Evolutionary conservation across 192 early-diverging fungal species (phyloP), one percentile per base, ranked within the genome.

Genomic region (Umbelopsis isabellina): DNA sequence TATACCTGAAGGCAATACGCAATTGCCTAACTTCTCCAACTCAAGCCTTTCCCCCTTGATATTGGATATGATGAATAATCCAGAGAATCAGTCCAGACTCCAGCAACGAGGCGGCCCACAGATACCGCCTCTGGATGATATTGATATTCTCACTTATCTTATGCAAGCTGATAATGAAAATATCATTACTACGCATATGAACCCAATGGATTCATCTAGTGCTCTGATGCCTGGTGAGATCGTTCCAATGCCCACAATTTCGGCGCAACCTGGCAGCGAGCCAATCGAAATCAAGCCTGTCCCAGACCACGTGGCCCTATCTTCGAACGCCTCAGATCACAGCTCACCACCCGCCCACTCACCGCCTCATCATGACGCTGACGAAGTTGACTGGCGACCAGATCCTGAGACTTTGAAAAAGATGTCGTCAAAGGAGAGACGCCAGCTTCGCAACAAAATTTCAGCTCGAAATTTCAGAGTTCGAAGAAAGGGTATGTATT

Each of bases 371-470:
- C 27, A 33, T 37, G 73, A 75, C 22, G 49, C 25, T 66, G 73
- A 75, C 46, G 73, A 78, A 11, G 73, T 85, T 51, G 87, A 88
- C 65, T 64, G 55, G 55, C 55, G 55, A 35, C 55, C 55, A 16
- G 55, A 61, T n/a, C 55, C 55, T 18, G 55, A 61, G 18, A 61
- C 55, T 13, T 25, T 86, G 46, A 85, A 84, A 61, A 82, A 77
- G 61, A 65, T 91, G 72, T 71, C 82, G 10, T 78, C 85, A 5
- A 90, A 87, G 71, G 87, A 92, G 77, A 79, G 89, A 30, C 78
- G 91, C 44, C 88, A 89, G 77, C 76, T 91, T 71, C 78, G 91
- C 69, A 92, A 92, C 82, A 92, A 92, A 69, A 89, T 92, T 44
- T 88, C 86, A 27, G 91, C 91, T 44, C 80, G 90, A 69, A 90